phyloP scores from a whole-genome alignment of 169 alveolate genomes.

The Fabrea salina region DNA sequence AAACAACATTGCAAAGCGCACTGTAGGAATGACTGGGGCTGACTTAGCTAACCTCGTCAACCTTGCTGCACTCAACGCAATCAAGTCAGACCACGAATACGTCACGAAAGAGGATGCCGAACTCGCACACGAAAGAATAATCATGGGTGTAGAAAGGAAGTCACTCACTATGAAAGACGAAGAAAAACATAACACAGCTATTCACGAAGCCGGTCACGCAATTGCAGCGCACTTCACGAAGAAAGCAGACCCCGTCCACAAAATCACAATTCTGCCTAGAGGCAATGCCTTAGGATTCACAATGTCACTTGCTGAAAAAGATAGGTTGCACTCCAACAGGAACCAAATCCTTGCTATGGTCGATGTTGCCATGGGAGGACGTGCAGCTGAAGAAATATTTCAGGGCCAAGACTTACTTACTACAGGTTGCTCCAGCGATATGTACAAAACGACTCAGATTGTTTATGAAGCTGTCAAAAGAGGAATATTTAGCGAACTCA shows the following conservation, averaged over 20 bases:
- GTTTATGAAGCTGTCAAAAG: slow-evolving; percentile 83
- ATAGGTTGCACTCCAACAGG: no score
- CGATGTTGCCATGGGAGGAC: slow-evolving; percentile 95
- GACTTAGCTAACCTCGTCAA: slow-evolving; percentile 93
- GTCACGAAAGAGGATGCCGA: slow-evolving; percentile 87
- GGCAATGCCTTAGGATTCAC: slow-evolving; percentile 90
- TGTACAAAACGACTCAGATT: slow-evolving; percentile 88
- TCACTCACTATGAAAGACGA: slow-evolving; percentile 82
- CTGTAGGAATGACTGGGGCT: slow-evolving; percentile 98
- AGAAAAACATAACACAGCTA: slow-evolving; percentile 90
- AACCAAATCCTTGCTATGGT: no score
- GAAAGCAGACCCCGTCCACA: slow-evolving; percentile 92
- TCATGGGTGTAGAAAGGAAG: slow-evolving; percentile 87
- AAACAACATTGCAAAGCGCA: slow-evolving; percentile 85
- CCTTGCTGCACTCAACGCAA: slow-evolving; percentile 78
- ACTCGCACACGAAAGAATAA: slow-evolving; percentile 91
- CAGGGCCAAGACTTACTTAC: slow-evolving; percentile 90
- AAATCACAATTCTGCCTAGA: slow-evolving; percentile 95
- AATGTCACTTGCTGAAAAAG: no score
- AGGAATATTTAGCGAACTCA: slow-evolving; percentile 61
- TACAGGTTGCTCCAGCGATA: slow-evolving; percentile 91
- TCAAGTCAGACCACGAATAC: slow-evolving; percentile 79
- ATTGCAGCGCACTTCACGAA: slow-evolving; percentile 96
- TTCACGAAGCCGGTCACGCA: slow-evolving; percentile 99
- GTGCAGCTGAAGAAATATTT: slow-evolving; percentile 91